phyloP scores from a whole-genome alignment of 2,329 filamentous ascomycete species.

The Ophiostoma tasmaniense region DNA sequence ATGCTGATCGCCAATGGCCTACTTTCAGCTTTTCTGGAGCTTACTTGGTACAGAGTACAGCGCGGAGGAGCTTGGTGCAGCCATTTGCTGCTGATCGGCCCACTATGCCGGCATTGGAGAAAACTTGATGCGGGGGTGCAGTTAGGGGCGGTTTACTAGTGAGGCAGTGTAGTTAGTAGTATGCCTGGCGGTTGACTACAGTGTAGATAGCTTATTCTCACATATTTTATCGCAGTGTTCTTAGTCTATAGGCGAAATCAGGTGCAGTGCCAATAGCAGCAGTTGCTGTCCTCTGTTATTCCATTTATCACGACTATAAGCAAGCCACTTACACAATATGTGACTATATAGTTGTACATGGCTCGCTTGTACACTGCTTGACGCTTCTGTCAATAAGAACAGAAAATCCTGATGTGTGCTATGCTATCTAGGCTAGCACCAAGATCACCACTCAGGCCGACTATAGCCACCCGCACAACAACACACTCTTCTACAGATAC shows the following conservation, averaged over 20 bases:
- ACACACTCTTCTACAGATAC: background rate
- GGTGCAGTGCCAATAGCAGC: background rate
- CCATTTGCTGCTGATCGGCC: background rate
- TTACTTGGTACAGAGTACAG: background rate
- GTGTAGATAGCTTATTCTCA: background rate
- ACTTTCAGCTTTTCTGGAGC: background rate
- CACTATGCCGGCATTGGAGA: constrained; percentile 5
- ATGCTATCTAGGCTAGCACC: background rate
- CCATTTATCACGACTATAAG: background rate
- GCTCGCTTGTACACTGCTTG: background rate
- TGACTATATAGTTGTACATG: background rate
- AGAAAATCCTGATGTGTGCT: background rate
- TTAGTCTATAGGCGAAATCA: background rate
- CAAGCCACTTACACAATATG: background rate
- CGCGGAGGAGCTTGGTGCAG: background rate
- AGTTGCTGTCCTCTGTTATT: background rate
- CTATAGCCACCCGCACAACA: background rate
- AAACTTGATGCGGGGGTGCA: constrained; percentile 9
- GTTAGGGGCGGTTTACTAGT: background rate
- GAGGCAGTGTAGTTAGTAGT: background rate
- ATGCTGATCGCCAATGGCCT: background rate
- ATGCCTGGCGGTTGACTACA: background rate
- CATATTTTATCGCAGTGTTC: background rate
- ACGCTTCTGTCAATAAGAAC: background rate
- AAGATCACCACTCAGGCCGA: background rate